Conservation (phyloP, 257 asterid species). For the Jacaranda mimosifolia region DNA sequence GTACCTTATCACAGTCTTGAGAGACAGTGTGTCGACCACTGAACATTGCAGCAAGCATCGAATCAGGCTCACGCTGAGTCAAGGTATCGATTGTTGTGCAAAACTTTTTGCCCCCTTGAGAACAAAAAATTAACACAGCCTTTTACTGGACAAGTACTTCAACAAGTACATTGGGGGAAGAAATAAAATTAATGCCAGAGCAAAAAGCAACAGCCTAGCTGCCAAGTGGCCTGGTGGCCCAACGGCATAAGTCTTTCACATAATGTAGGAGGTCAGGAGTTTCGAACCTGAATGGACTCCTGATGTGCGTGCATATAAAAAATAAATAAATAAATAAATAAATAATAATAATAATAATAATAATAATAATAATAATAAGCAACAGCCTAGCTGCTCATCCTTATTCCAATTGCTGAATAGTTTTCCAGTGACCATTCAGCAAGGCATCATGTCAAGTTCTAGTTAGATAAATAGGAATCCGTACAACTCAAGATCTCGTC, state of each 20-base stretch:
- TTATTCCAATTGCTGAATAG: not conserved
- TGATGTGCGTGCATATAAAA: too few species aligned
- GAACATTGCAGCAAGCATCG: slow-evolving; percentile 98
- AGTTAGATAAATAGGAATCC: not conserved
- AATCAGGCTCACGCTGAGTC: slow-evolving; percentile 88
- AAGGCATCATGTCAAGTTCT: slow-evolving; percentile 16
- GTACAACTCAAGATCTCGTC: not conserved
- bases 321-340: too few species aligned
- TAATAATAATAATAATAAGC: too few species aligned
- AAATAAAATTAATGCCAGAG: not conserved
- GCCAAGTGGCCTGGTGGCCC: too few species aligned
- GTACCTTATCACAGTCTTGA: slow-evolving; percentile 78
- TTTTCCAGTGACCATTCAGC: slow-evolving; percentile 19
- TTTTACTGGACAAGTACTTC: not conserved
- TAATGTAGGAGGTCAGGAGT: too few species aligned
- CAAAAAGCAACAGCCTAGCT: slow-evolving; percentile 1
- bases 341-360: too few species aligned
- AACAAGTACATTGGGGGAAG: not conserved
- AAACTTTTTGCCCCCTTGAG: slow-evolving; percentile 83
- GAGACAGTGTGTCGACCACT: slow-evolving; percentile 88
- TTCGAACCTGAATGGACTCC: too few species aligned
- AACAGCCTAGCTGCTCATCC: not conserved
- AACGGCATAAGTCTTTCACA: too few species aligned
- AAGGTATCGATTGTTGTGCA: slow-evolving; percentile 85
- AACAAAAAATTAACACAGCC: slow-evolving; percentile 25